Evolutionary conservation across 75 land plant genomes (phyloP).

Genomic region (Cryptomeria japonica): DNA sequence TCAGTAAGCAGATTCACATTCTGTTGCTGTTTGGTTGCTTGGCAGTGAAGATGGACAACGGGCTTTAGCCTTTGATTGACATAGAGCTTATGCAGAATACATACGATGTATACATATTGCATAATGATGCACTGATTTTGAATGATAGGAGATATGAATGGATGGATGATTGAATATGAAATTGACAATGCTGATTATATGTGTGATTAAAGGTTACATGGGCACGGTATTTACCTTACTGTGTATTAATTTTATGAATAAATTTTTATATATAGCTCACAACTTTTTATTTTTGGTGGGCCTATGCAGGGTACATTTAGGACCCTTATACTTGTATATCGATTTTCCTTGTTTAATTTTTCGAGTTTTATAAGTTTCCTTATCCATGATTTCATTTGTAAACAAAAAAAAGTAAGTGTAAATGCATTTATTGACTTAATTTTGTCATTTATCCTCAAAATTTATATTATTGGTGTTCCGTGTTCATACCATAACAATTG

Average conservation of each 20-base stretch:
- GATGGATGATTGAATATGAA: neutral
- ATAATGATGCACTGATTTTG: neutral
- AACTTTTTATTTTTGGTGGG: neutral
- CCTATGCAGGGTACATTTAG: neutral
- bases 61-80: neutral
- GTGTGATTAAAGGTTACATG: neutral
- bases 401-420: neutral
- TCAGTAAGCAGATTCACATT: neutral
- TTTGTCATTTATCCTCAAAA: neutral
- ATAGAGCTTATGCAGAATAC: neutral
- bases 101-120: neutral
- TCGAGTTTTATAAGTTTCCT: neutral
- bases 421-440: neutral
- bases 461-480: neutral
- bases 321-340: neutral
- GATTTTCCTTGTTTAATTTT: neutral
- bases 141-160: neutral
- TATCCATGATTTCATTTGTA: neutral
- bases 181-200: neutral
- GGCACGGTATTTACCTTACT: neutral
- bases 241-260: neutral
- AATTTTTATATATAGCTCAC: neutral
- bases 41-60: neutral
- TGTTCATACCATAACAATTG: neutral
- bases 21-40: neutral